Evolutionary conservation across 768 basidiomycete genomes (phyloP), one percentile per base, ranked within the genome.

Genomic region (Lactarius sanguifluus): DNA sequence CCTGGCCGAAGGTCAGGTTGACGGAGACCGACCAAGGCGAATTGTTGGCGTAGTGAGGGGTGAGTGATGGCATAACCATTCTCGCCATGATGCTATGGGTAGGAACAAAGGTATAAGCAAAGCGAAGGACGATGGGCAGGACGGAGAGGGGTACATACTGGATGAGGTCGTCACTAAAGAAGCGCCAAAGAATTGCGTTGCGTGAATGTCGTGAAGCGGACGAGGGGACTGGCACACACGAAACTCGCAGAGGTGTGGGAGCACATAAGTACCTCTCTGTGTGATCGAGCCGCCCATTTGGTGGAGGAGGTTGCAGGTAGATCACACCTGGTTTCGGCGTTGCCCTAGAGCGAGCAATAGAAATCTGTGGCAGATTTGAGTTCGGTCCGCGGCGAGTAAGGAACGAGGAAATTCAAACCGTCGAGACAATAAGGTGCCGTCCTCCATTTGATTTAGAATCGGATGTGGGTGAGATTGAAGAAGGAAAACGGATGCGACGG

Each of bases 241-340:
- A 64, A 67, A 23, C 20, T 56, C 25, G 41, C 50, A 60, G 18
- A 56, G 66, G 62, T 56, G 66, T 67, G 62, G 57, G 57, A 52
- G 57, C 12, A 18, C 62, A 67, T 67, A 67, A 67, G 66, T 67
- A 67, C 57, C 23, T 55, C 62, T 43, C 43, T 28, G 41, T 36
- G 13, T 66, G 65, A 62, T 63, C 62, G 54, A 67, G 61, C 61
- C 65, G 61, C 66, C 66, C 58, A 64, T 67, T 67, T 67, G 62
- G 41, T 57, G 61, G 54, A 59, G 47, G 58, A 47, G 34, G 18
- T n/a, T 59, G 57, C 52, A 59, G 52, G 66, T 64, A 64, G 62
- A 67, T 67, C 66, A 60, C 66, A 56, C 52, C 47, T 63, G 52
- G 57, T 64, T 55, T 64, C 58, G 66, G 62, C 62, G 62, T 56